phyloP scores from a whole-genome alignment of 2,329 filamentous ascomycete species.

The Clonostachys chloroleuca region DNA sequence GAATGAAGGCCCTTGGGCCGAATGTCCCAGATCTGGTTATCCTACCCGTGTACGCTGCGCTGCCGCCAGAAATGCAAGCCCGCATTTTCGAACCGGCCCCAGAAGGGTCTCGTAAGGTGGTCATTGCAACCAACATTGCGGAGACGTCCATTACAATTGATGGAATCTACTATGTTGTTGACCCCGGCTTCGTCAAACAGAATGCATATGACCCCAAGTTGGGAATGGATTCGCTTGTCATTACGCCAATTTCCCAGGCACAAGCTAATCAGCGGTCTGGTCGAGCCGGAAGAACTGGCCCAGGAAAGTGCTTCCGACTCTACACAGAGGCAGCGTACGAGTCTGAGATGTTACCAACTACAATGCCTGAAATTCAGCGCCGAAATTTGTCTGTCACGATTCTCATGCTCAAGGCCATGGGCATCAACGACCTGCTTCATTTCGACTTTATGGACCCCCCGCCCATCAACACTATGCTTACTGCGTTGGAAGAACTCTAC shows the following conservation, averaged over 20 bases:
- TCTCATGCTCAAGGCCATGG: conserved; percentile 98
- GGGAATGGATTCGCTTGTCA: conserved; percentile 94
- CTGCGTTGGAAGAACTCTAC: conserved; percentile 91
- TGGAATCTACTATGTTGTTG: conserved; percentile 94
- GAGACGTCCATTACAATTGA: conserved; percentile 98
- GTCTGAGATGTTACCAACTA: conserved; percentile 93
- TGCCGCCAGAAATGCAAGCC: conserved; percentile 91
- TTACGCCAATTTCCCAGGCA: conserved; percentile 94
- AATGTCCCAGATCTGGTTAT: conserved; percentile 90
- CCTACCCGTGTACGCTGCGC: conserved; percentile 89
- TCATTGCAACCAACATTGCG: conserved; percentile 97
- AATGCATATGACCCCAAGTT: conserved; percentile 96
- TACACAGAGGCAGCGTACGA: conserved; percentile 96
- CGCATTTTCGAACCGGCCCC: conserved; percentile 93
- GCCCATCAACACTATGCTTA: conserved; percentile 96
- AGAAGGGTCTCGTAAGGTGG: conserved; percentile 81
- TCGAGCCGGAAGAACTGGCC: conserved; percentile 88
- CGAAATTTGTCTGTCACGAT: conserved; percentile 92
- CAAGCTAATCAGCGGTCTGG: conserved; percentile 94
- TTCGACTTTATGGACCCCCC: conserved; percentile 99
- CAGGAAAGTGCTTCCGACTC: conserved; percentile 91
- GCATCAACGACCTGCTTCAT: conserved; percentile 93
- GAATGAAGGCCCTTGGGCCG: conserved; percentile 92
- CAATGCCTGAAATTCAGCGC: conserved; percentile 93
- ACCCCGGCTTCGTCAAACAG: conserved; percentile 96